These are phyloP conservation scores for Fusarium palustre DNA, from an alignment of 2,329 filamentous ascomycete species.

Conservation along the genomic window DNA sequence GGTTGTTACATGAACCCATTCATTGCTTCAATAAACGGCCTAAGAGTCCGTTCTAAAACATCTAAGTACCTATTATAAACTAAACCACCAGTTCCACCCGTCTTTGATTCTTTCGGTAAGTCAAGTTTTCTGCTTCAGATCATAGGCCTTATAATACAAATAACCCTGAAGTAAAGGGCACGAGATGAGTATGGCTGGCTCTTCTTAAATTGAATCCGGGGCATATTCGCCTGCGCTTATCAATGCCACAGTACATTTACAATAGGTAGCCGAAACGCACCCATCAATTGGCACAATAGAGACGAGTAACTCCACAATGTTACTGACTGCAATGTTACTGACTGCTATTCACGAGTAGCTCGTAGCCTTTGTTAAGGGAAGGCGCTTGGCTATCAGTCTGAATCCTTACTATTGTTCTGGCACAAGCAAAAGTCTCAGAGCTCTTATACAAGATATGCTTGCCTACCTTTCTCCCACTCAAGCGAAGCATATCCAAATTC, in stretches of 20 bases:
- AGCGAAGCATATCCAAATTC: neutral
- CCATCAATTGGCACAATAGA: neutral
- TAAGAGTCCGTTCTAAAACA: neutral
- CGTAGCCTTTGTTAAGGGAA: neutral
- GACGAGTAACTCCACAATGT: neutral
- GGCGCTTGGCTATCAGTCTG: slow-evolving; percentile 1
- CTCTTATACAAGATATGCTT: neutral
- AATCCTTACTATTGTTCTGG: neutral
- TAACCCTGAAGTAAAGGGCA: neutral
- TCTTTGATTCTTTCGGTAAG: neutral
- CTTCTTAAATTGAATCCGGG: neutral
- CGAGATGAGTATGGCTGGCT: neutral
- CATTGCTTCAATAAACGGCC: neutral
- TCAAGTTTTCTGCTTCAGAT: neutral
- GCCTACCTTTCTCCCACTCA: neutral
- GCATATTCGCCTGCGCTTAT: neutral
- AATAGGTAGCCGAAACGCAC: neutral
- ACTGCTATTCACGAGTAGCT: neutral
- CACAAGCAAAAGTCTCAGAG: neutral
- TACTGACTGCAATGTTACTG: neutral
- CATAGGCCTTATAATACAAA: slow-evolving; percentile 18
- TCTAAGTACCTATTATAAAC: neutral
- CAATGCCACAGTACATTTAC: neutral
- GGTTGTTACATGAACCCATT: neutral
- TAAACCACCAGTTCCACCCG: neutral